Conservation (phyloP, 495 filamentous ascomycete genomes). For the Penicillium lividum region DNA sequence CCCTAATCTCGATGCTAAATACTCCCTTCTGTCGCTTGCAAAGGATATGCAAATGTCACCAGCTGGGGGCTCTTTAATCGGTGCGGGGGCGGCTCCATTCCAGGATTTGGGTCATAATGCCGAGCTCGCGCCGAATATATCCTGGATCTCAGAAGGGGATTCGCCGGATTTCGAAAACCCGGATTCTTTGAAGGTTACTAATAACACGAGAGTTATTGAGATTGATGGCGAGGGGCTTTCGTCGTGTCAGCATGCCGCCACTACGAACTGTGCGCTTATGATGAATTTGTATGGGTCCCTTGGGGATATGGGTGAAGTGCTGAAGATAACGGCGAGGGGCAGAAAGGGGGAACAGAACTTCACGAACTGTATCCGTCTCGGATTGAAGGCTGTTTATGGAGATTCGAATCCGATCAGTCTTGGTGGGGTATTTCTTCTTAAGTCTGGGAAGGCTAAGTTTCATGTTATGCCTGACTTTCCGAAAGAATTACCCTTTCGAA, state of each 20-base stretch:
- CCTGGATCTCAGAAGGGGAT: constrained; percentile 19
- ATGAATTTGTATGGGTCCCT: constrained; percentile 38
- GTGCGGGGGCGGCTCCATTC: constrained; percentile 43
- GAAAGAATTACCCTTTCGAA: constrained; percentile 29
- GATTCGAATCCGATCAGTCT: constrained; percentile 32
- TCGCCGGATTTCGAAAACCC: constrained; percentile 21
- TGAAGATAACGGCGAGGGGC: constrained; percentile 31
- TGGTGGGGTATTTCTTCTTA: constrained; percentile 40
- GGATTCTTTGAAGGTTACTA: constrained; percentile 14
- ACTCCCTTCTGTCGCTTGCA: constrained; percentile 31
- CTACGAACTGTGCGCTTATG: constrained; percentile 41
- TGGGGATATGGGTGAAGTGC: constrained; percentile 32
- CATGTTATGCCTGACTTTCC: constrained; percentile 52
- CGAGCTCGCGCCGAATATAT: constrained; percentile 41
- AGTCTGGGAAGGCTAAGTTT: constrained; percentile 33
- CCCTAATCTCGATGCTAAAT: constrained; percentile 33
- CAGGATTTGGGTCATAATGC: constrained; percentile 39
- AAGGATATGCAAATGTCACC: constrained; percentile 35
- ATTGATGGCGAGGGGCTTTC: constrained; percentile 8
- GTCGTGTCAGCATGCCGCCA: constrained; percentile 8
- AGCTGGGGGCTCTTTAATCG: constrained; percentile 28
- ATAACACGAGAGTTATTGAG: constrained; percentile 20
- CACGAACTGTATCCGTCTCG: constrained; percentile 33
- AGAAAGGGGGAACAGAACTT: constrained; percentile 34
- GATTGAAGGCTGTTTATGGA: constrained; percentile 28